Evolutionary conservation across 805 yeast species (phyloP).

Genomic region (Wickerhamomyces chaumierensis): DNA sequence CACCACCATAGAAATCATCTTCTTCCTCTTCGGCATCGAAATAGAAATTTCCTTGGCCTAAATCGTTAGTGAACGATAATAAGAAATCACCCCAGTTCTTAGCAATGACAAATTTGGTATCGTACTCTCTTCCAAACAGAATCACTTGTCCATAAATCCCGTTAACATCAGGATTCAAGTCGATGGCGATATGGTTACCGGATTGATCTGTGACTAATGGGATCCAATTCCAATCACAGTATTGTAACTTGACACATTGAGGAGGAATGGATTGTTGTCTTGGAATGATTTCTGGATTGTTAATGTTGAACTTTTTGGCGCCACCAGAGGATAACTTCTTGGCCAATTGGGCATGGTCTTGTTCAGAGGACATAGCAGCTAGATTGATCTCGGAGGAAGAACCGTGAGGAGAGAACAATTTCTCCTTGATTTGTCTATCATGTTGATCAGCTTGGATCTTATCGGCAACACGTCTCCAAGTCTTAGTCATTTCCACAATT

Average conservation of each 20-base stretch:
- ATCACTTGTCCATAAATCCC: constrained; percentile 90
- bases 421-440: constrained; percentile 14
- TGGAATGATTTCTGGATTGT: constrained; percentile 22
- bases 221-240: constrained; percentile 88
- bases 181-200: constrained; percentile 89
- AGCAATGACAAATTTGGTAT: constrained; percentile 78
- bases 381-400: constrained; percentile 10
- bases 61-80: constrained; percentile 71
- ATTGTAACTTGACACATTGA: constrained; percentile 56
- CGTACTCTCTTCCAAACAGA: constrained; percentile 88
- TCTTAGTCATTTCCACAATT: constrained; percentile 65
- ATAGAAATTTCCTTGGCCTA: constrained; percentile 74
- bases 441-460: constrained; percentile 21
- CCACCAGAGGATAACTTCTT: constrained; percentile 10
- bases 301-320: background rate
- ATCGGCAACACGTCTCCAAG: constrained; percentile 72
- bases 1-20: constrained; percentile 61
- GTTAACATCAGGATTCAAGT: constrained; percentile 67
- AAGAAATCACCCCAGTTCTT: constrained; percentile 85
- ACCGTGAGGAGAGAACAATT: constrained; percentile 17
- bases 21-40: constrained; percentile 50
- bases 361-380: too few species aligned
- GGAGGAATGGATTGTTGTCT: constrained; percentile 68
- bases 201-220: constrained; percentile 81
- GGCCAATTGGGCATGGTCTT: too few species aligned